Evolutionary conservation across 139 green algal genomes (phyloP).

Genomic region (Micractinium conductrix): DNA sequence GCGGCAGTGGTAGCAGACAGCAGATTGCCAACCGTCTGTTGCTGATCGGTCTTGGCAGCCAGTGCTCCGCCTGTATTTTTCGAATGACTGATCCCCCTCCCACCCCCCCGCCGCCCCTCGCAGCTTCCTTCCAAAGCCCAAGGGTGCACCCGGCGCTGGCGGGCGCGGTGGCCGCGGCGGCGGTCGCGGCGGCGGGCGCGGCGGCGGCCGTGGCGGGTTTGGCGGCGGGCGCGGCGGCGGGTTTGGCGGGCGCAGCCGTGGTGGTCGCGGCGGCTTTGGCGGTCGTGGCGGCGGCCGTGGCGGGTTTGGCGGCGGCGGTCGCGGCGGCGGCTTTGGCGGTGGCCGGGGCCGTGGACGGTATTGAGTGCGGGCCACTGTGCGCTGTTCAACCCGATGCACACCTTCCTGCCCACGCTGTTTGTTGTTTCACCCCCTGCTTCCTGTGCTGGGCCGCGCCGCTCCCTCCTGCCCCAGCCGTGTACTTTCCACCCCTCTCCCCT

Average conservation of each 20-base stretch:
- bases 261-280: slow-evolving; percentile 4
- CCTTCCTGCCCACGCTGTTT: background rate
- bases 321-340: slow-evolving; percentile 31
- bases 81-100: too few species aligned
- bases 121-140: slow-evolving; percentile 90
- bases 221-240: background rate
- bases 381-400: background rate
- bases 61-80: too few species aligned
- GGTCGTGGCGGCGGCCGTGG: background rate
- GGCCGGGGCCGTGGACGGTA: slow-evolving; percentile 28
- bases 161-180: slow-evolving; percentile 35
- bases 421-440: background rate
- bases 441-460: too few species aligned
- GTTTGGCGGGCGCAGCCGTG: background rate
- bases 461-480: background rate
- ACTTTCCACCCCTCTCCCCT: background rate
- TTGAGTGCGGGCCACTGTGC: background rate
- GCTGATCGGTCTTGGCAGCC: too few species aligned
- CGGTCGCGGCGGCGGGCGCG: background rate
- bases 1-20: too few species aligned
- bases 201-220: slow-evolving; percentile 13
- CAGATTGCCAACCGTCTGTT: too few species aligned
- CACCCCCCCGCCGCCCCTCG: too few species aligned
- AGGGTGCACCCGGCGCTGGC: slow-evolving; percentile 60
- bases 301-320: slow-evolving; percentile 6